A percentile compares a stretch with the other conserved stretches of the same genome.
Evolutionary conservation across 2,329 filamentous ascomycete species (phyloP).

Genomic region (Raffaelea deltoideospora): DNA sequence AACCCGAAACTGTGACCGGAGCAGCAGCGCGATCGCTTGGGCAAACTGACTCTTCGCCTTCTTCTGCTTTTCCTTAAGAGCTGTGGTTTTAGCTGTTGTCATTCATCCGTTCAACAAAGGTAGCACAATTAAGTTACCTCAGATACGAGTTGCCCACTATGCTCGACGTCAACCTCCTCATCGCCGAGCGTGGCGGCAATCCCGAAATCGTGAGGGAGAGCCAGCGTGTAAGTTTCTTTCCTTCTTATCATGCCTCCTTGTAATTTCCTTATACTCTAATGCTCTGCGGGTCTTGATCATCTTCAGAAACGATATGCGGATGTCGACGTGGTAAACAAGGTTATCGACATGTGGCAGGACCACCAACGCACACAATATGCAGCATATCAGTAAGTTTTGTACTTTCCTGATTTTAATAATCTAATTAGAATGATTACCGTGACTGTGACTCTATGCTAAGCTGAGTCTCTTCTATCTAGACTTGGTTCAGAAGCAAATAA

Average conservation of each 20-base stretch:
- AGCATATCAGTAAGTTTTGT: slow-evolving; percentile 48
- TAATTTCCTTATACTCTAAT: not conserved
- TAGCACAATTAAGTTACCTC: no score
- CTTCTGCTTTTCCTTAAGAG: no score
- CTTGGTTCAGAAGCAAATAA: no score
- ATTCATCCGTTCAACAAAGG: not conserved
- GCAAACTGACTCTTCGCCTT: no score
- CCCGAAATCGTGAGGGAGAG: slow-evolving; percentile 85
- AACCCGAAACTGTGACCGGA: no score
- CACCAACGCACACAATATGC: slow-evolving; percentile 45
- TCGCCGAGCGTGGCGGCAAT: slow-evolving; percentile 77
- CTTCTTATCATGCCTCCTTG: no score
- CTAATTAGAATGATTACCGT: no score
- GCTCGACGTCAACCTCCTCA: slow-evolving; percentile 58
- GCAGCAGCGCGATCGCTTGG: no score
- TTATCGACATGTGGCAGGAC: slow-evolving; percentile 76
- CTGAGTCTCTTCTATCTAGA: no score
- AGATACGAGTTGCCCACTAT: slow-evolving; percentile 2
- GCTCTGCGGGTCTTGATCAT: not conserved
- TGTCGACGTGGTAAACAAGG: slow-evolving; percentile 76
- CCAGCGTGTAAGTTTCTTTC: slow-evolving; percentile 40
- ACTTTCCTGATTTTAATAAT: no score
- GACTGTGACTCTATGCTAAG: no score
- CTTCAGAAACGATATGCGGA: slow-evolving; percentile 52
- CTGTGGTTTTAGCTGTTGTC: no score